A percentile compares a stretch with the other conserved stretches of the same genome.
phyloP scores from a whole-genome alignment of 1,284 basidiomycete species.

The Tilletia indica region DNA sequence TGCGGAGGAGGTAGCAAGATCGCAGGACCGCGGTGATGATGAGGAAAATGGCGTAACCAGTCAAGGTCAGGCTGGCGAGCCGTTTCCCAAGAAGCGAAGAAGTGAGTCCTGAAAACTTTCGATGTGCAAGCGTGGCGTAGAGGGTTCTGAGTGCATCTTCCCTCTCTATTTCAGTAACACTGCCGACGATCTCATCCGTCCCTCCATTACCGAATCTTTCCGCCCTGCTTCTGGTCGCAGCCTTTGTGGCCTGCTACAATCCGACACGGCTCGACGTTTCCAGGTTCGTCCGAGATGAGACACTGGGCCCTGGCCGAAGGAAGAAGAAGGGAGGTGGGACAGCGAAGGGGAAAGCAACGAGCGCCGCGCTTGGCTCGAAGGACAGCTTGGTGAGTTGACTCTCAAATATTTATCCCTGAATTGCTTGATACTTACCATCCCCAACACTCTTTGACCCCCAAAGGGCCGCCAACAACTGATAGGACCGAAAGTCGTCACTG shows the following conservation, averaged over 20 bases:
- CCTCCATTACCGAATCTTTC: conserved; percentile 7
- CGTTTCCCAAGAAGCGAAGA: neutral
- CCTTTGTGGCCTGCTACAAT: conserved; percentile 82
- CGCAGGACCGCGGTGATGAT: neutral
- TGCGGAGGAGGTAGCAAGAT: neutral
- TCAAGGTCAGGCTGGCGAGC: neutral
- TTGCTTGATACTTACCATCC: neutral
- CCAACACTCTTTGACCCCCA: conserved; percentile 8
- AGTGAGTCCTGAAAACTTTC: neutral
- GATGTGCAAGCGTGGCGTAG: too few species aligned
- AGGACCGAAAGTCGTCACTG: conserved; percentile 75
- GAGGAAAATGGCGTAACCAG: neutral
- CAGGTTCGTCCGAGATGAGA: conserved; percentile 25
- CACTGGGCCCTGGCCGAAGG: conserved; percentile 18
- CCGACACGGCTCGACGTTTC: conserved; percentile 72
- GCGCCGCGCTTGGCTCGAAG: conserved; percentile 54
- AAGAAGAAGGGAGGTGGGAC: conserved; percentile 68
- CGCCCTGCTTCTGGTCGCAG: conserved; percentile 75
- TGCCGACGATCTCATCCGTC: neutral
- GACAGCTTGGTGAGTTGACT: conserved; percentile 26
- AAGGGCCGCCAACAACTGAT: conserved; percentile 70
- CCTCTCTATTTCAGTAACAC: conserved; percentile 27
- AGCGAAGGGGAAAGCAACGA: conserved; percentile 67
- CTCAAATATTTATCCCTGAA: neutral
- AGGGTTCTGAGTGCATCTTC: too few species aligned